phyloP scores from a whole-genome alignment of 768 basidiomycete genomes.

The Leccinum uliginosum region DNA sequence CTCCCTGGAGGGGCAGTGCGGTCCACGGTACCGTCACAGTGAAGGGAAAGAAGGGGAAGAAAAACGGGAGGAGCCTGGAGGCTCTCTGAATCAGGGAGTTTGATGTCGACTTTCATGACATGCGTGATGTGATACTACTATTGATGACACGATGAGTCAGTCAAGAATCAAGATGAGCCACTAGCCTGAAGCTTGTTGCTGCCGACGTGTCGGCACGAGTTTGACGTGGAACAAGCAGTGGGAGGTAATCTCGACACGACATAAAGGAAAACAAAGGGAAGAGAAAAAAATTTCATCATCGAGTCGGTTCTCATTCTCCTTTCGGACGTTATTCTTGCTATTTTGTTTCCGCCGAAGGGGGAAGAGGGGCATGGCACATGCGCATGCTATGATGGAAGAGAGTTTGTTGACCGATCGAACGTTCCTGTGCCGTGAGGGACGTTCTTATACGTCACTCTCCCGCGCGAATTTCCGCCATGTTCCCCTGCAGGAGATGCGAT shows the following conservation, averaged over 20 bases:
- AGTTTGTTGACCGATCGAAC: neutral
- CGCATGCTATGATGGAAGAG: neutral
- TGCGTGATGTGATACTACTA: neutral
- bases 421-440: conserved; percentile 1
- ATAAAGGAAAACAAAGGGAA: neutral
- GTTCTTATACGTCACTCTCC: neutral
- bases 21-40: neutral
- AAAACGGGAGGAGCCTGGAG: neutral
- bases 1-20: neutral
- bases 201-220: neutral
- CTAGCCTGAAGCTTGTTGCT: neutral
- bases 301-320: neutral
- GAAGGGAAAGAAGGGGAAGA: neutral
- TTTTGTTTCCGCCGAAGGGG: neutral
- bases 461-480: neutral
- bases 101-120: neutral
- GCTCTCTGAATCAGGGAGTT: neutral
- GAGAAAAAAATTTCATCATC: neutral
- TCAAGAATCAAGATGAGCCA: neutral
- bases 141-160: neutral
- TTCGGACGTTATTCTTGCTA: neutral
- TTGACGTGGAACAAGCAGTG: neutral
- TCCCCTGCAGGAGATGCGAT: neutral
- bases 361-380: neutral
- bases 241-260: neutral